A percentile compares a stretch with the other conserved stretches of the same genome.
phyloP scores from a whole-genome alignment of 1,284 basidiomycete species.

The Cryptococcus sp. region DNA sequence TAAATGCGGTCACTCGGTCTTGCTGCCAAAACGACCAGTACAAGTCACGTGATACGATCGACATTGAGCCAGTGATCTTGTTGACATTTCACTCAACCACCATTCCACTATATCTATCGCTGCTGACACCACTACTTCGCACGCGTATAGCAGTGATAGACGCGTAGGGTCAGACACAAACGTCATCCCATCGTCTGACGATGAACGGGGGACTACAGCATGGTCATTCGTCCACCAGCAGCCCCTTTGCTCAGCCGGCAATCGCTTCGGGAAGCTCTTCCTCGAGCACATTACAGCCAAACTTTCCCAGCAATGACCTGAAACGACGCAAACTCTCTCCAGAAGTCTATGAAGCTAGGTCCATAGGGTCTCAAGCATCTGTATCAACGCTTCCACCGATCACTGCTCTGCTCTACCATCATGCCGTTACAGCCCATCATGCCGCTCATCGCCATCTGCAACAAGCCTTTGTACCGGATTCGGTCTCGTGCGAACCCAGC shows the following conservation, averaged over 20 bases:
- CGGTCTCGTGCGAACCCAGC: slow-evolving; percentile 8
- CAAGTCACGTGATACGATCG: not conserved
- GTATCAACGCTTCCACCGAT: not conserved
- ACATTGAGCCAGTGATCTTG: not conserved
- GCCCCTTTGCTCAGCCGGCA: too few relatives aligned
- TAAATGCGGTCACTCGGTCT: too few relatives aligned
- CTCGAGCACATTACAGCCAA: not conserved
- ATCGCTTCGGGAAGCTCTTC: not conserved
- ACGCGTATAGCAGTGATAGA: not conserved
- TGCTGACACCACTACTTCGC: not conserved
- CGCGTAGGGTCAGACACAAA: too few relatives aligned
- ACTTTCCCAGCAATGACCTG: not conserved
- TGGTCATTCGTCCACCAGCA: too few relatives aligned
- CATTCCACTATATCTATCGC: not conserved
- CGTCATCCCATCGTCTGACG: too few relatives aligned
- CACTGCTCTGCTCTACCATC: slow-evolving; percentile 36
- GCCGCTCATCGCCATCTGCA: slow-evolving; percentile 33
- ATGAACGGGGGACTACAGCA: too few relatives aligned
- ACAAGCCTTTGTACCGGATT: slow-evolving; percentile 41
- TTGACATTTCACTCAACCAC: not conserved
- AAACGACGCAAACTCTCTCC: not conserved
- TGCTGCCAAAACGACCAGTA: not conserved
- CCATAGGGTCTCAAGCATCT: not conserved
- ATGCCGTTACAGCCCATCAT: slow-evolving; percentile 36
- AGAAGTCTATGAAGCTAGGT: not conserved